Evolutionary conservation across 306 rosid species (phyloP).

Genomic region (Gastrolobium villosum): DNA sequence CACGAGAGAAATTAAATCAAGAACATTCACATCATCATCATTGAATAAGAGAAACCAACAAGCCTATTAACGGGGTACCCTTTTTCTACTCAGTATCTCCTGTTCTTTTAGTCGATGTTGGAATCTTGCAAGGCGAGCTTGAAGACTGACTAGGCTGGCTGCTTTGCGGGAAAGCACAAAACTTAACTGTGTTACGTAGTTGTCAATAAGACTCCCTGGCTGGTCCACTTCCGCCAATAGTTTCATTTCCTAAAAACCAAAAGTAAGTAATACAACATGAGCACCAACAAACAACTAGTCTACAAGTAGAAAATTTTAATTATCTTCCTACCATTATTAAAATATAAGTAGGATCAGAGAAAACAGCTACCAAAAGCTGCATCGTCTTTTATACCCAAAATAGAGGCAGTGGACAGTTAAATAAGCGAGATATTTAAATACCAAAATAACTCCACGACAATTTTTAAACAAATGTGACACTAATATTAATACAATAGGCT

Average conservation of each 20-base stretch:
- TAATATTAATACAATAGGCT: not conserved
- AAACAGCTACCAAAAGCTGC: constrained; percentile 5
- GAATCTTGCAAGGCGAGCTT: constrained; percentile 94
- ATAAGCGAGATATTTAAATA: not conserved
- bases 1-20: constrained; percentile 48
- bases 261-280: constrained; percentile 32
- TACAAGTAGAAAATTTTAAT: not conserved
- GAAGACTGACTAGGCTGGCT: constrained; percentile 90
- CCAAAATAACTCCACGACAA: not conserved
- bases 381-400: not conserved
- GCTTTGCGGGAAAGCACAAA: constrained; percentile 95
- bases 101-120: constrained; percentile 97
- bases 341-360: not conserved
- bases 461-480: not conserved
- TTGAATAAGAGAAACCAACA: constrained; percentile 43
- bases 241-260: constrained; percentile 86
- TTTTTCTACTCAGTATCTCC: constrained; percentile 88
- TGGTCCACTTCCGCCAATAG: constrained; percentile 94
- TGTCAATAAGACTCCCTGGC: constrained; percentile 94
- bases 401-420: not conserved
- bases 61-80: constrained; percentile 74
- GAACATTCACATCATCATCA: constrained; percentile 48
- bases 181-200: constrained; percentile 87
- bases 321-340: not conserved
- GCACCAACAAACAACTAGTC: constrained; percentile 22